Evolutionary conservation across 176 grass and related monocot species (phyloP).

Genomic region (Metroxylon sagu): DNA sequence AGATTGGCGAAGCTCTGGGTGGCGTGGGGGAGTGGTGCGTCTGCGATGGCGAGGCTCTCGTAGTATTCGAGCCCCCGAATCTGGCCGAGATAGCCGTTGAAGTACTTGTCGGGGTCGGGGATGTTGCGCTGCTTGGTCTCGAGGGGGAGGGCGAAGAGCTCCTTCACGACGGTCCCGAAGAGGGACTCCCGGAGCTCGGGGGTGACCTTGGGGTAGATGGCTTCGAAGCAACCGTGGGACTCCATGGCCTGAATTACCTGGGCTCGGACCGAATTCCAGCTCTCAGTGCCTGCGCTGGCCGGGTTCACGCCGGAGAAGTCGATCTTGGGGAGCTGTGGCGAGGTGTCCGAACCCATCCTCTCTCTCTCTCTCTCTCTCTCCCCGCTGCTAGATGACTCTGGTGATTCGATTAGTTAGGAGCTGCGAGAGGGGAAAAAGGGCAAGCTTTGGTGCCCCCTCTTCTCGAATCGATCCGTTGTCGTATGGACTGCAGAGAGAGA

Average conservation of each 20-base stretch:
- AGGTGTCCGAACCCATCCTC: neutral
- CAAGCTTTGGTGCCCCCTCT: no score
- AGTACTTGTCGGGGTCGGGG: neutral
- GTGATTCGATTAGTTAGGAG: no score
- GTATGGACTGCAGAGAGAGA: no score
- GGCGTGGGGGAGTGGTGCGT: neutral
- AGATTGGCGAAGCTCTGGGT: neutral
- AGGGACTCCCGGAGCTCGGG: neutral
- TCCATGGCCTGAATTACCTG: constrained; percentile 2
- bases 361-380: neutral
- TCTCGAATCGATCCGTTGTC: no score
- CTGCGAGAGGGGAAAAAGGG: no score
- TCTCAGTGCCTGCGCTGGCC: neutral
- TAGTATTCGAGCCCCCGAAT: neutral
- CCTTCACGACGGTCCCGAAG: neutral
- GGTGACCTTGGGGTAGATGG: neutral
- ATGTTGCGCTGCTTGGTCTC: constrained; percentile 4
- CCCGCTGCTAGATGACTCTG: no score
- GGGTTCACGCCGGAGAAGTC: neutral
- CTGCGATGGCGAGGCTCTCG: constrained; percentile 12
- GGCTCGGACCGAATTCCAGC: neutral
- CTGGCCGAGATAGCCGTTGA: constrained; percentile 7
- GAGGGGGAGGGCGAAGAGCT: constrained; percentile 10
- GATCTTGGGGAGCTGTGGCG: constrained; percentile 5
- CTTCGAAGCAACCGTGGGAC: constrained; percentile 14